Base-by-base conservation (phyloP, 2,329 filamentous ascomycete genomes). In the Pyrenochaeta sp. region DNA sequence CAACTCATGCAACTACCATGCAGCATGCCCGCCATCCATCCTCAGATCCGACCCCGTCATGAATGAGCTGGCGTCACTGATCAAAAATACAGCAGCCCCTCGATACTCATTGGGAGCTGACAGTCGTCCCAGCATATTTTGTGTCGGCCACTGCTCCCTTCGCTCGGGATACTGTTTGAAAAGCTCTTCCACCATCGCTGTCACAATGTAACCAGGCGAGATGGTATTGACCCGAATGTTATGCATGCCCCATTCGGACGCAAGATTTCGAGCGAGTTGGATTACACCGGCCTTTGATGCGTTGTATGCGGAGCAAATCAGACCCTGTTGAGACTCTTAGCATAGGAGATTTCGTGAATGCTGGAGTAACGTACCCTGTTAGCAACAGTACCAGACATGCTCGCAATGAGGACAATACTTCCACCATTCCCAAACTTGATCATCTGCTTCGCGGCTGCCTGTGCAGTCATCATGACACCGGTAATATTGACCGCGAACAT, bases 151-250 rank as follows among this genome's bases (percentile, higher is more conserved):
- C 59, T 88, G 85, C n/a, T 73, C 71, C 54, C 69, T 74, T 32
- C 80, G 83, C 69, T 93, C 90, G 0, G 92, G 92, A 65, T 86
- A 91, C 62, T 90, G 84, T 64, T 88, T 84, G 71, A 97, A 95
- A 32, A 96, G 85, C 56, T 86, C 85, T 73, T 91, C 86, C 1
- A 94, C 91, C 93, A 97, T 96, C 24, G 90, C 87, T 1, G 91
- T 93, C 24, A 90, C 85, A 71, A 93, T 92, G 74, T 93, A 92
- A 39, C 91, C 91, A 0, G 91, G 91, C 22, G 89, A 92, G 62
- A 95, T 86, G 13, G 90, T 92, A 79, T 95, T 94, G 60, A 94
- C 89, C 2, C 91, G 86, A 69, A 95, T 93, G 37, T 86, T 87
- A 73, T 90, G 78, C 65, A 82, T 76, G 46, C 90, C 90, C 90